Percentiles rank a stretch among this genome's conserved stretches.
Evolutionary conservation across 345 rosid genomes (phyloP).

Genomic region (Arabis alpina): DNA sequence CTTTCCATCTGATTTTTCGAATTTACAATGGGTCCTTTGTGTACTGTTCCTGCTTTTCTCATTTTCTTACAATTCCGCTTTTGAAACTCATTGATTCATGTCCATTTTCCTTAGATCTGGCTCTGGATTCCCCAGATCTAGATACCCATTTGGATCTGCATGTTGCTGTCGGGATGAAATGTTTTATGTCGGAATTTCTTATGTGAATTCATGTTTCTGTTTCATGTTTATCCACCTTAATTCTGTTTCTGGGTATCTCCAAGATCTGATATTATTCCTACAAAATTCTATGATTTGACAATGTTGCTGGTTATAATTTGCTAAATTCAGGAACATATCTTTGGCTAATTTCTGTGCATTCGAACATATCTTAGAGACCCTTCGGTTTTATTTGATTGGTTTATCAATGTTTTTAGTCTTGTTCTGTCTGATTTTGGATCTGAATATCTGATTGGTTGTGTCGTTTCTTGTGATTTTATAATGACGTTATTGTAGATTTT

Average conservation of each 20-base stretch:
- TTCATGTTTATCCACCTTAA: background rate
- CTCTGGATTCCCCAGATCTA: constrained; percentile 34
- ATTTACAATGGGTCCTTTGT: constrained; percentile 52
- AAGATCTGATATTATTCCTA: background rate
- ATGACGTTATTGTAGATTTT: constrained; percentile 39
- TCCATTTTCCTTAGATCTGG: constrained; percentile 49
- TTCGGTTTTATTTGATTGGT: too few relatives aligned
- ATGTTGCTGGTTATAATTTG: too few relatives aligned
- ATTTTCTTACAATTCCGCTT: too few relatives aligned
- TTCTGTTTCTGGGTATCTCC: constrained; percentile 1
- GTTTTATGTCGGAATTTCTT: background rate
- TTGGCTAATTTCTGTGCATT: too few relatives aligned
- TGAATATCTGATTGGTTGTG: background rate
- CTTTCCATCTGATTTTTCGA: constrained; percentile 47
- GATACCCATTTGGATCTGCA: constrained; percentile 41
- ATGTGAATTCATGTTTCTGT: too few relatives aligned
- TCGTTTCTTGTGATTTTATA: background rate
- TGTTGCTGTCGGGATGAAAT: constrained; percentile 26
- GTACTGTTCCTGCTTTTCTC: constrained; percentile 25
- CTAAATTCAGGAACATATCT: too few relatives aligned
- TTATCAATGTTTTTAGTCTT: background rate
- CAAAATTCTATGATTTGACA: background rate
- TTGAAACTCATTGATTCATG: background rate
- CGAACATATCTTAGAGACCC: too few relatives aligned
- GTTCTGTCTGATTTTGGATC: constrained; percentile 38